Evolutionary conservation across 805 yeast genomes (phyloP), one percentile per base, ranked within the genome.

Genomic region (Wilhelminamyces savonicus): DNA sequence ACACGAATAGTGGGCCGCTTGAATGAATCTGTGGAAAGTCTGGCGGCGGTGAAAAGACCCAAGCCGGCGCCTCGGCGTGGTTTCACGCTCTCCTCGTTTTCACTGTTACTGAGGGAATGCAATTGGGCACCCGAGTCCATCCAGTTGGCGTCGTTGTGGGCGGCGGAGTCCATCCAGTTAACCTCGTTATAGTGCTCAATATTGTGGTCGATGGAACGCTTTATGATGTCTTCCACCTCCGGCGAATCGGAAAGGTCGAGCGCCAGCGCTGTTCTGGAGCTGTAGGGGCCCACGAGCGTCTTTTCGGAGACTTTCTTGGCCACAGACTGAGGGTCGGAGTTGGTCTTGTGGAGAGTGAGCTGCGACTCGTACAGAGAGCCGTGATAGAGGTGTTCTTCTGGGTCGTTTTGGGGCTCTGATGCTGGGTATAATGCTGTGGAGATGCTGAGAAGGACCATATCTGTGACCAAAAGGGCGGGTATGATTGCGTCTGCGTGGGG

Each of bases 61-160:
- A n/a, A n/a, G n/a, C n/a, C n/a, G n/a, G n/a, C n/a, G n/a, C n/a
- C n/a, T n/a, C n/a, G n/a, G n/a, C n/a, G n/a, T n/a, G n/a, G n/a
- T n/a, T n/a, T n/a, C n/a, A n/a, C n/a, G n/a, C n/a, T n/a, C n/a
- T n/a, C n/a, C n/a, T n/a, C n/a, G n/a, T n/a, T n/a, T n/a, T n/a
- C n/a, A n/a, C n/a, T n/a, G n/a, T 21, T 26, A 18, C 19, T 30
- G 16, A 38, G 23, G 12, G 37, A 14, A 13, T 31, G 23, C 10
- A 43, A 23, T 13, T 37, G 30, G 4, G 35, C 29, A 3, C 39
- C 33, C 7, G 46, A 35, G 25, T 39, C 48, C 52, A 48, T 48
- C 52, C 52, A 48, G 30, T 48, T 48, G 4, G 24, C 28, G 7
- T 29, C 23, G 11, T 29, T 34, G 26, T 37, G 42, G 13, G 27